Base-by-base conservation (phyloP, 2,329 filamentous ascomycete species). In the Massarina eburnea region DNA sequence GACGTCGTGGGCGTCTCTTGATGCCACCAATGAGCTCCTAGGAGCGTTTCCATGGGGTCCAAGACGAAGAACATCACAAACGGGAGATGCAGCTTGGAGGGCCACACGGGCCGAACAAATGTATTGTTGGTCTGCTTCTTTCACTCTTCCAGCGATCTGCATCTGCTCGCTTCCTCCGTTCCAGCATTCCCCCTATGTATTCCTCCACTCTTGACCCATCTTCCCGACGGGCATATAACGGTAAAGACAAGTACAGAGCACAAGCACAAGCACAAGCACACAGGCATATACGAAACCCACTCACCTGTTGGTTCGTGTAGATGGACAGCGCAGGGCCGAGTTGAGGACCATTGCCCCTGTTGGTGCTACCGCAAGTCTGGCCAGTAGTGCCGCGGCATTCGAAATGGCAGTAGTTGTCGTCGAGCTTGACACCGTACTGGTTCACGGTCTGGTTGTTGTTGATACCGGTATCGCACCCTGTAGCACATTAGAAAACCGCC, bases 181-280 rank as follows among this genome's bases (percentile, higher is more conserved):
- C 27, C 4, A 30, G 12, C 27, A 14, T 30, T 34, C n/a, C 10
- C 32, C 34, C 8, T 2, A 3, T 36, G 17, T 18, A 8, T 15
- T 30, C 41, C 27, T 38, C 15, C 33, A 38, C 24, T 30, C 18
- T 20, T 20, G 9, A 30, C 29, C 19, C 29, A 14, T 18, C n/a
- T 41, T 21, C 27, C 20, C 14, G 17, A 15, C 5, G 15, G n/a
- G 19, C 26, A 34, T 24, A 24, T 12, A 24, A n/a, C 14, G 10
- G n/a, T 41, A 36, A 37, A 30, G 15, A 9, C 22, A 3, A 41
- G 41, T 14, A 34, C 24, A 46, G 20, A 46, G 43, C 38, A 41
- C 33, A 46, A 36, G 34, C 34, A 35, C 33, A 21, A 46, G 38
- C 43, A 46, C 33, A 27, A 46, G 32, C 43, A 46, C 43, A 46